These are phyloP conservation scores for Penicillium canariense DNA, from an alignment of 495 filamentous ascomycete species.

Conservation along the genomic window DNA sequence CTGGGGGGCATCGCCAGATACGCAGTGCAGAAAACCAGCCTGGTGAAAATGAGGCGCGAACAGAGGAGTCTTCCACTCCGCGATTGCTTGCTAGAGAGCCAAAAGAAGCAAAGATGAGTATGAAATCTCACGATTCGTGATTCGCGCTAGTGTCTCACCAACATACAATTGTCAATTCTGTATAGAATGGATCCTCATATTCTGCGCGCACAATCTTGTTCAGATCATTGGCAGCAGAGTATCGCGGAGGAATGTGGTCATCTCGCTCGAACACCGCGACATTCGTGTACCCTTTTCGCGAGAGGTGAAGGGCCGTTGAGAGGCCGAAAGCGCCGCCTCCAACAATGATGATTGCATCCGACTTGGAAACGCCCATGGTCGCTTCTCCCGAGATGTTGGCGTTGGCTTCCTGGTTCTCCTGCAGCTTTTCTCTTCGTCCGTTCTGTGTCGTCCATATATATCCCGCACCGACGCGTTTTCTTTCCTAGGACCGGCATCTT, in stretches of 20 bases:
- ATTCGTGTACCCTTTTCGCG: conserved; percentile 43
- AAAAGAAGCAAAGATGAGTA: background rate
- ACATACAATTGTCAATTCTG: conserved; percentile 38
- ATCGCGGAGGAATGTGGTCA: conserved; percentile 21
- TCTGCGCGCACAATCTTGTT: conserved; percentile 58
- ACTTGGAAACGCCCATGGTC: conserved; percentile 23
- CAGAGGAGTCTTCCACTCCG: conserved; percentile 49
- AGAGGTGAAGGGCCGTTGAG: conserved; percentile 50
- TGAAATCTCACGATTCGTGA: background rate
- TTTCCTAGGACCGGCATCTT: conserved; percentile 1
- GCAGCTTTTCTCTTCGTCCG: too few species aligned
- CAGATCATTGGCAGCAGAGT: conserved; percentile 49
- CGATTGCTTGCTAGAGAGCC: conserved; percentile 44
- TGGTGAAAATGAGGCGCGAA: conserved; percentile 54
- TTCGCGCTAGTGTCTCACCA: background rate
- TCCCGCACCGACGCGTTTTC: background rate
- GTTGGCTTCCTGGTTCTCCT: too few species aligned
- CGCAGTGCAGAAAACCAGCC: conserved; percentile 52
- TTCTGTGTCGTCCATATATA: too few species aligned
- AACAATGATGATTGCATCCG: conserved; percentile 28
- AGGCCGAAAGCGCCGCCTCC: conserved; percentile 52
- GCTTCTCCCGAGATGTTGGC: background rate
- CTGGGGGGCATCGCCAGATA: conserved; percentile 43
- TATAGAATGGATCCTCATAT: conserved; percentile 56
- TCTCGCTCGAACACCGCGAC: conserved; percentile 37